Evolutionary conservation across 306 rosid genomes (phyloP), one percentile per base, ranked within the genome.

Genomic region (Pueraria montana): DNA sequence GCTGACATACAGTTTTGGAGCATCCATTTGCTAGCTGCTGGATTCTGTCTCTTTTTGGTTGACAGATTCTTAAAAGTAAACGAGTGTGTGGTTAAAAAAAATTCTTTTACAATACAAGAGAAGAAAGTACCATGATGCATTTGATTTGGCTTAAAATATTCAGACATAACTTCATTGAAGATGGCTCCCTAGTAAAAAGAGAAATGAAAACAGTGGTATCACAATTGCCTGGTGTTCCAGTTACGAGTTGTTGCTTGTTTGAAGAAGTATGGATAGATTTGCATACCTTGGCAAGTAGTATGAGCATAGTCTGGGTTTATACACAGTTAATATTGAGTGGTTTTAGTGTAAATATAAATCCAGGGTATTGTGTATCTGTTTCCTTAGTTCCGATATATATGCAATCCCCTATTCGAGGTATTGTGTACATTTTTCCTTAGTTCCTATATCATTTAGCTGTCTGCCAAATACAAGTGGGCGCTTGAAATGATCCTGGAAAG

Each of bases 1-100:
- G 84, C 85, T 86, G 80, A 84, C 79, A 52, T 70, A 36, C 81
- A 80, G 76, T 74, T 85, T 87, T 80, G 93, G 90, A 86, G 84
- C 91, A 61, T 78, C 88, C 83, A 55, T 80, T 81, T 83, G 87
- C 87, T 84, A 53, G 88, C 82, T 72, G 86, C 84, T 8, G 80
- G 89, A 80, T 80, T 79, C 90, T 87, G 92, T 86, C 87, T 73
- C 82, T 71, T 82, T 88, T 80, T 86, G 78, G 83, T 65, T 46
- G 89, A 81, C 89, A 84, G 92, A 87, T 85, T 80, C 85, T 74
- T 77, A 36, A 65, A 68, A 84, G 83, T 73, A 86, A 80, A 66
- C 30, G 88, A 89, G 84, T 83, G 67, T 58, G 84, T 70, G 77
- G 79, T 76, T 2, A 55, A 76, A 79, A 69, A 62, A 67, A 52